Base-by-base conservation (phyloP, 306 rosid species). In the Vicia sativa region DNA sequence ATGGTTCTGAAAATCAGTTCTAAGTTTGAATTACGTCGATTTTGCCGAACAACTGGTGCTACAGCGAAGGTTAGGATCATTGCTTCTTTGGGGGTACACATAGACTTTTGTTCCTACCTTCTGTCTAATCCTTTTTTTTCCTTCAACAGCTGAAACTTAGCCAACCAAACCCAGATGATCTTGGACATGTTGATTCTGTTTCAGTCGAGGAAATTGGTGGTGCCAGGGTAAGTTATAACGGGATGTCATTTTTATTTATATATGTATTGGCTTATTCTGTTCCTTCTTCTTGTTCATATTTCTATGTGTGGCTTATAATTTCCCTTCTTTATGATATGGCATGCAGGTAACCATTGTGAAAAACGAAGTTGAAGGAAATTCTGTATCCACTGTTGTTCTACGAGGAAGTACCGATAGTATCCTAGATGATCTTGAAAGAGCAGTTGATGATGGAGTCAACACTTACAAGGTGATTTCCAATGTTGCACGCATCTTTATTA, bases 201-300 rank as follows among this genome's bases (percentile, higher is more conserved):
- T 83, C 91, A 1, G 96, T 92, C 48, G 91, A 87, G 84, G 98
- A 92, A 86, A 87, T 92, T 78, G 98, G 91, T 73, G 98, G 96
- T 73, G 92, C 6, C 72, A 82, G 96, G 89, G 98, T 92, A 82
- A 65, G 91, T 59, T 31, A 15, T 66, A 25, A 21, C 49, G 4
- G 19, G 31, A 38, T 67, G 0, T 49, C 23, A 21, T 21, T 21
- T 5, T 35, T 26, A 4, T 2, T 23, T 41, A 1, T 48, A 4
- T 31, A 48, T 7, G 26, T 14, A 41, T 45, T 55, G 42, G 21
- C 49, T n/a, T 69, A 28, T 61, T 48, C 4, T 41, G 21, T 50
- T 12, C 29, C 26, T 29, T 19, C 19, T 31, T 59, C 38, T 21
- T 8, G 2, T 14, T 35, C 48, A 25, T 56, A 10, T 55, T 31